phyloP scores from a whole-genome alignment of 2,329 filamentous ascomycete species.

The Botryosphaeria agaves region DNA sequence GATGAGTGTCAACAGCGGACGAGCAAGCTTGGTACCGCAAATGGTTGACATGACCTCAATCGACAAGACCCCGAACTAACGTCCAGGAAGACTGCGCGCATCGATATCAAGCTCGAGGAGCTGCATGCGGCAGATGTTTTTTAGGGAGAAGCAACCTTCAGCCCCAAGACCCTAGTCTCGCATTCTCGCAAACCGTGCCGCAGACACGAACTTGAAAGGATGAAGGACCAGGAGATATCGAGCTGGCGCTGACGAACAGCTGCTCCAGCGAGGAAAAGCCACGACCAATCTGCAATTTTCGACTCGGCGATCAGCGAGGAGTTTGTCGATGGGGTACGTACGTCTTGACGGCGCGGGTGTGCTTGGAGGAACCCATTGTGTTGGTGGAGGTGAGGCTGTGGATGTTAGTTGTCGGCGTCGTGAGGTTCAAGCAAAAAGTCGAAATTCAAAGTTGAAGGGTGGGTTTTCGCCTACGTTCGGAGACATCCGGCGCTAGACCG shows the following conservation, averaged over 20 bases:
- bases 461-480: no score
- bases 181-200: slow-evolving; percentile 39
- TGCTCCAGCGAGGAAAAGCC: slow-evolving; percentile 64
- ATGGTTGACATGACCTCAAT: slow-evolving; percentile 38
- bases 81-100: slow-evolving; percentile 36
- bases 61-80: slow-evolving; percentile 53
- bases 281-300: slow-evolving; percentile 52
- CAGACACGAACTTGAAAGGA: slow-evolving; percentile 37
- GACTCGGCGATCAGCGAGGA: slow-evolving; percentile 21
- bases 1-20: slow-evolving; percentile 37
- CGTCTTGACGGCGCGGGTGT: slow-evolving; percentile 30
- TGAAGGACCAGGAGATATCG: slow-evolving; percentile 51
- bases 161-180: slow-evolving; percentile 58
- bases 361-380: slow-evolving; percentile 33
- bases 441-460: slow-evolving; percentile 2
- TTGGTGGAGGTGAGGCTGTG: slow-evolving; percentile 10
- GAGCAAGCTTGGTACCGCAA: no score
- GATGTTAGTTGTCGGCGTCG: slow-evolving; percentile 6
- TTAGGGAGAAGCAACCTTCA: slow-evolving; percentile 61
- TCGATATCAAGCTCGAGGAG: slow-evolving; percentile 17
- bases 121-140: slow-evolving; percentile 49
- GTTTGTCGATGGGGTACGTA: slow-evolving; percentile 35
- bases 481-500: no score
- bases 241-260: slow-evolving; percentile 47
- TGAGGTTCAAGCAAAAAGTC: slow-evolving; percentile 3